phyloP scores from a whole-genome alignment of 2,329 filamentous ascomycete species.

The Ophiocordyceps sinensis region DNA sequence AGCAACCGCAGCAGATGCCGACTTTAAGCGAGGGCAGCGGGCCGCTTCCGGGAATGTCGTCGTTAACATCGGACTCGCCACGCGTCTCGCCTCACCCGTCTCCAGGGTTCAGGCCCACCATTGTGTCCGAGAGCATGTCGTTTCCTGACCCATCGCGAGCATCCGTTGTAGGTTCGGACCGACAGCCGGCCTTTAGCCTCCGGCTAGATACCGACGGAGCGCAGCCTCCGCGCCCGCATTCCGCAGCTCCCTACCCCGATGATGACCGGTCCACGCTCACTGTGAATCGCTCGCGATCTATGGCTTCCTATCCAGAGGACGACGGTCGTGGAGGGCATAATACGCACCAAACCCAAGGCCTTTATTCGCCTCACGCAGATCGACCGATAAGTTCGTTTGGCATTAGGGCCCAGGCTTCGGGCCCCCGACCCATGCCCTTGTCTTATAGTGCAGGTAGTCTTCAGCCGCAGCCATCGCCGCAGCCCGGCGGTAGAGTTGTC shows the following conservation, averaged over 20 bases:
- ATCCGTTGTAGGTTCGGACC: constrained; percentile 18
- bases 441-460: constrained; percentile 33
- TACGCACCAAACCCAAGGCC: constrained; percentile 29
- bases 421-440: constrained; percentile 20
- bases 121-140: constrained; percentile 23
- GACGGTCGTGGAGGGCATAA: constrained; percentile 22
- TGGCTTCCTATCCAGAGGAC: constrained; percentile 39
- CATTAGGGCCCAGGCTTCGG: constrained; percentile 29
- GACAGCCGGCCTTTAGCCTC: constrained; percentile 36
- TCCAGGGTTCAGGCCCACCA: constrained; percentile 22
- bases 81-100: constrained; percentile 26
- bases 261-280: constrained; percentile 46
- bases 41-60: constrained; percentile 7
- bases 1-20: constrained; percentile 33
- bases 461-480: constrained; percentile 18
- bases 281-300: constrained; percentile 26
- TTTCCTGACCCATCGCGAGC: constrained; percentile 33
- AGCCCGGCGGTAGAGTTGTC: constrained; percentile 25
- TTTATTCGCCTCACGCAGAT: constrained; percentile 33
- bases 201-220: constrained; percentile 24
- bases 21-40: constrained; percentile 29
- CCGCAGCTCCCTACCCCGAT: constrained; percentile 55
- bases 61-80: constrained; percentile 13
- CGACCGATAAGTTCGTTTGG: constrained; percentile 38
- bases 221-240: constrained; percentile 28